Evolutionary conservation across 768 basidiomycete species (phyloP).

Genomic region (Dioszegia aurantiaca): DNA sequence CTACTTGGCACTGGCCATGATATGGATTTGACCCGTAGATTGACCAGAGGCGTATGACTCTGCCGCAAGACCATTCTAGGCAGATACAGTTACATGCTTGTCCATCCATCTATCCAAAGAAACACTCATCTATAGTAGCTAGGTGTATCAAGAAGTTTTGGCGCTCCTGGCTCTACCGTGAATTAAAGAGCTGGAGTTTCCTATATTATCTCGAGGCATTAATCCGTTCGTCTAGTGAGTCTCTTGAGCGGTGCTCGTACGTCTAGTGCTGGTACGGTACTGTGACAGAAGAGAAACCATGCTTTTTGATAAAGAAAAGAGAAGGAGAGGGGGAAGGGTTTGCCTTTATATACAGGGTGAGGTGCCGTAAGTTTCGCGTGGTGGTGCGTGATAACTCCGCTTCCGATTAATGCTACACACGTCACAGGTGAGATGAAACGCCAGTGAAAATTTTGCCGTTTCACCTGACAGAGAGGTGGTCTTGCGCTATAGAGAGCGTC

Average conservation of each 20-base stretch:
- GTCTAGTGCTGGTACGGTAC: conserved; percentile 3
- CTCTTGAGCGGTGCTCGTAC: conserved; percentile 16
- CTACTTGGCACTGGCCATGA: no score
- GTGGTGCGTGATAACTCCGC: no score
- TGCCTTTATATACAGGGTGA: not conserved
- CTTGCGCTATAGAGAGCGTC: no score
- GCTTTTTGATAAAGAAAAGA: conserved; percentile 23
- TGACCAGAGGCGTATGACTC: no score
- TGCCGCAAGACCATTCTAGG: no score
- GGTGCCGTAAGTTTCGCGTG: no score
- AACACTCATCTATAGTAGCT: not conserved
- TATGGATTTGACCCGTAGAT: no score
- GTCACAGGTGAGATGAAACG: no score
- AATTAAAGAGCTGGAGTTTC: conserved; percentile 28
- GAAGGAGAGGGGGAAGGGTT: not conserved
- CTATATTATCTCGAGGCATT: conserved; percentile 46
- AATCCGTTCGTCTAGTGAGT: conserved; percentile 49
- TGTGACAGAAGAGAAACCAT: conserved; percentile 20
- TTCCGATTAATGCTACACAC: no score
- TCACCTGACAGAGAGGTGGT: no score
- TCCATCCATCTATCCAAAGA: not conserved
- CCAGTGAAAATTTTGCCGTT: no score
- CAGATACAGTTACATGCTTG: no score
- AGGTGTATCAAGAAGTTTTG: conserved; percentile 16
- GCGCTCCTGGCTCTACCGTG: conserved; percentile 14